These are phyloP conservation scores for Aspergillus intermedius DNA, from an alignment of 2,329 filamentous ascomycete genomes.

Conservation along the genomic window DNA sequence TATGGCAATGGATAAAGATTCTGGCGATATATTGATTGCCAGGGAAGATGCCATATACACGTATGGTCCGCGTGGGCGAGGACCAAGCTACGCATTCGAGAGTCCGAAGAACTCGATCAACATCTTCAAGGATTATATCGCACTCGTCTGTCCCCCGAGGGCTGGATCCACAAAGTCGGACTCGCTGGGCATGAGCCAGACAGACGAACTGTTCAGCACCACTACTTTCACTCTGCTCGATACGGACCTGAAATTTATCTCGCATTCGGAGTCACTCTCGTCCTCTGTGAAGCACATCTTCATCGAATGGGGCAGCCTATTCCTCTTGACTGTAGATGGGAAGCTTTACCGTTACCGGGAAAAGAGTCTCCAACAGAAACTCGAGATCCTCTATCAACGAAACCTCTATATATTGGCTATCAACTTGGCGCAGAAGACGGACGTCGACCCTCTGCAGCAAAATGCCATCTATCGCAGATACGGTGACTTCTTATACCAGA, in stretches of 20 bases:
- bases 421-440: slow-evolving; percentile 82
- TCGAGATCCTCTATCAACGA: slow-evolving; percentile 88
- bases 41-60: slow-evolving; percentile 94
- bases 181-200: slow-evolving; percentile 60
- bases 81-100: slow-evolving; percentile 85
- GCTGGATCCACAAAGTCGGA: slow-evolving; percentile 51
- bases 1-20: slow-evolving; percentile 77
- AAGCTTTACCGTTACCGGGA: slow-evolving; percentile 90
- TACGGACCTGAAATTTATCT: slow-evolving; percentile 80
- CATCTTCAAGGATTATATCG: slow-evolving; percentile 78
- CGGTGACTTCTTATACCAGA: slow-evolving; percentile 89
- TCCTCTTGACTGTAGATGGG: slow-evolving; percentile 82
- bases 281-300: slow-evolving; percentile 75
- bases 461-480: slow-evolving; percentile 91
- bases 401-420: slow-evolving; percentile 90
- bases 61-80: slow-evolving; percentile 77
- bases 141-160: slow-evolving; percentile 73
- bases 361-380: slow-evolving; percentile 79
- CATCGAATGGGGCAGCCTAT: slow-evolving; percentile 84
- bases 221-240: slow-evolving; percentile 89
- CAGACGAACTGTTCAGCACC: slow-evolving; percentile 76
- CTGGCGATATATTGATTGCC: slow-evolving; percentile 82
- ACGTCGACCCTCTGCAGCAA: slow-evolving; percentile 71
- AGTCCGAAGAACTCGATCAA: slow-evolving; percentile 76
- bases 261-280: slow-evolving; percentile 78